phyloP scores from a whole-genome alignment of 2,329 filamentous ascomycete species.

The Zasmidium angulare region DNA sequence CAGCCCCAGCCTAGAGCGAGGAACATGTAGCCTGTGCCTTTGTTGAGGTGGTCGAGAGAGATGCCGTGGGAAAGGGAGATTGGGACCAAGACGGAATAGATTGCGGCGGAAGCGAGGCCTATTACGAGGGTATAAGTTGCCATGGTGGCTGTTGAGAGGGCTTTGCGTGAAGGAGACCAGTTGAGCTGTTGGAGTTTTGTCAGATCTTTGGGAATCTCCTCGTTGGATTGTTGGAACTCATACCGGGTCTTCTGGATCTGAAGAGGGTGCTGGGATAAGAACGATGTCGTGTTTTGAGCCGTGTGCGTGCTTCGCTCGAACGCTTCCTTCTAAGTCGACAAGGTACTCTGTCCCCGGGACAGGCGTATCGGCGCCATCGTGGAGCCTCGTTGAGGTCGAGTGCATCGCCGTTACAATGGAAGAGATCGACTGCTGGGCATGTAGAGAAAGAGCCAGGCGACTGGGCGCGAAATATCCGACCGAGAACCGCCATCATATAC shows the following conservation, averaged over 20 bases:
- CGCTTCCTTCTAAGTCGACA: slow-evolving; percentile 41
- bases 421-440: no score
- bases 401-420: no score
- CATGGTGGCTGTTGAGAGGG: slow-evolving; percentile 42
- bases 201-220: not conserved
- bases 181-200: slow-evolving; percentile 18
- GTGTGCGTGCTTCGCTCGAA: slow-evolving; percentile 39
- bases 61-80: slow-evolving; percentile 50
- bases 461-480: not conserved
- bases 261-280: slow-evolving; percentile 44
- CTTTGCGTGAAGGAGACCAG: slow-evolving; percentile 41
- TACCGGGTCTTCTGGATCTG: slow-evolving; percentile 39
- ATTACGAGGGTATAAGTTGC: slow-evolving; percentile 51
- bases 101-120: slow-evolving; percentile 50
- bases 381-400: not conserved
- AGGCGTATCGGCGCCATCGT: not conserved
- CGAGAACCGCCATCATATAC: no score
- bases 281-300: slow-evolving; percentile 41
- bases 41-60: slow-evolving; percentile 46
- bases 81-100: slow-evolving; percentile 52
- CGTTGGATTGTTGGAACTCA: not conserved
- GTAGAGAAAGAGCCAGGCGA: not conserved
- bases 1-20: slow-evolving; percentile 42
- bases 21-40: slow-evolving; percentile 46
- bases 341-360: slow-evolving; percentile 45